Evolutionary conservation across 257 asterid species (phyloP), one percentile per base, ranked within the genome.

Genomic region (Sherardia arvensis): DNA sequence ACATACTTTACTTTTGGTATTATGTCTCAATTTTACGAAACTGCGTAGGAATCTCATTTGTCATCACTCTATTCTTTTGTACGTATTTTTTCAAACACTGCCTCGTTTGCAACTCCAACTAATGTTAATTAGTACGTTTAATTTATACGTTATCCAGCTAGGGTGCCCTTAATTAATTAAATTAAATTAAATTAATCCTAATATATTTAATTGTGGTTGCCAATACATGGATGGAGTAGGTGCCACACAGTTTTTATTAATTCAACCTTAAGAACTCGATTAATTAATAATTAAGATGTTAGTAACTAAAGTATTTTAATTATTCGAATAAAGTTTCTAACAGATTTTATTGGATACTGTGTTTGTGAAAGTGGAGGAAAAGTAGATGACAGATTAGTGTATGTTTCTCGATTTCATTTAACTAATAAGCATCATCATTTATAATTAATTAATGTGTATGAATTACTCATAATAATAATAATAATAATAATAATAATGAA

Each of bases 281-380:
- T 38, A 38, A 43, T 15, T 43, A 14, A 12, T 40, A 7, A n/a
- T 21, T 49, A 49, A 1, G 7, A 12, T 20, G 7, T 6, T 49
- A 48, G 25, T 48, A 20, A n/a, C 20, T 18, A 49, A 18, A 49
- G 26, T 49, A 49, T 26, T n/a, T 18, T 53, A 53, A 53, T 53
- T 23, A 53, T 23, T 29, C 30, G 21, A 28, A 20, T 30, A 28
- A 48, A 26, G 53, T 40, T 20, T 64, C 28, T 30, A 43, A 64
- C 49, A 64, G 22, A 48, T 9, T 20, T 64, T 45, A 21, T 64
- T 22, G 68, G 68, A 64, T 49, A 49, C 60, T 40, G 23, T n/a
- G 38, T 69, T 61, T 54, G 53, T 69, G 56, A 61, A 69, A 69
- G 53, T 49, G 57, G 61, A 55, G 73, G n/a, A n/a, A 7, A 48